Evolutionary conservation across 2,329 filamentous ascomycete species (phyloP).

Genomic region (Fonsecaea erecta): DNA sequence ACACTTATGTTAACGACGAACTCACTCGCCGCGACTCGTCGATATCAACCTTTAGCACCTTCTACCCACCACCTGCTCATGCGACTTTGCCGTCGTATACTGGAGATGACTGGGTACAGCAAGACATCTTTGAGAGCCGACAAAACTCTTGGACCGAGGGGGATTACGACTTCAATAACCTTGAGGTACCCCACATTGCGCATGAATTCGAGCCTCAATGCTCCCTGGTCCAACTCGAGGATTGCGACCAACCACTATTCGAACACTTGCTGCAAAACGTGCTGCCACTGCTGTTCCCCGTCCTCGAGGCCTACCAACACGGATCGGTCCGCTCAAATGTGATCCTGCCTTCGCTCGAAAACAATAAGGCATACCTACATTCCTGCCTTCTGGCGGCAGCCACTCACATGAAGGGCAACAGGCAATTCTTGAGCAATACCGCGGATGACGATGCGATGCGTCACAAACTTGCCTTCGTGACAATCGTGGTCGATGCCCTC

Average conservation of each 20-base stretch:
- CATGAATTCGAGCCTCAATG: constrained; percentile 54
- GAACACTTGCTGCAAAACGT: constrained; percentile 92
- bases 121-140: constrained; percentile 56
- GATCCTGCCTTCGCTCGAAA: constrained; percentile 84
- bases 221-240: constrained; percentile 76
- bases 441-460: constrained; percentile 83
- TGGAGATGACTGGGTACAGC: constrained; percentile 70
- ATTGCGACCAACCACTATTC: constrained; percentile 82
- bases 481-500: constrained; percentile 80
- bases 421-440: constrained; percentile 46
- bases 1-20: constrained; percentile 91
- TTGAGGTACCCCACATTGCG: constrained; percentile 74
- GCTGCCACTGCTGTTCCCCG: constrained; percentile 85
- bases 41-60: constrained; percentile 91
- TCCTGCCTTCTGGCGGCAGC: constrained; percentile 93
- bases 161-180: constrained; percentile 75
- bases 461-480: constrained; percentile 86
- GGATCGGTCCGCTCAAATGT: constrained; percentile 80
- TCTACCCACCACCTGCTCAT: constrained; percentile 72
- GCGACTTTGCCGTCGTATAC: constrained; percentile 66
- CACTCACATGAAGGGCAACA: constrained; percentile 83
- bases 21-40: constrained; percentile 84
- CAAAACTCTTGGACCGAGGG: constrained; percentile 68
- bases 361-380: constrained; percentile 91
- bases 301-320: constrained; percentile 87